Evolutionary conservation across 805 yeast genomes (phyloP), one percentile per base, ranked within the genome.

Genomic region (Brettanomyces nanus): DNA sequence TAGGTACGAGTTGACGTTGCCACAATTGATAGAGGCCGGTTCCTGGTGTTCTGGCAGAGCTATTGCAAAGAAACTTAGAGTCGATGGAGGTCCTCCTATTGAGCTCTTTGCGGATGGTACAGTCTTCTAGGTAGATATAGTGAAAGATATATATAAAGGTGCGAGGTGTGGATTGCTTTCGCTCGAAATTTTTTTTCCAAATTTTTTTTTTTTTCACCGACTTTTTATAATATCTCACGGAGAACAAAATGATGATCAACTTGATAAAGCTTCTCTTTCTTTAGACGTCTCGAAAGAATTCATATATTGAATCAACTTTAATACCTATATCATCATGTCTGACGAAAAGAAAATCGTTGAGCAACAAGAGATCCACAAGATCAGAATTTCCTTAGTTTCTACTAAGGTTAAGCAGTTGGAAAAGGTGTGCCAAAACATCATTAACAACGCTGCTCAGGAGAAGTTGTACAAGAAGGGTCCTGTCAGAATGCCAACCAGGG

Each of bases 401-500:
- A 86, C 96, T 79, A 87, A 90, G 78, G 96, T 92, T 65, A 85
- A 87, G 82, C 92, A 85, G 73, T 80, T 92, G 68, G 98, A 92
- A 79, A 84, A 82, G 70, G 97, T 92, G 61, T 86, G 94, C 61
- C 75, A 80, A 62, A 83, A 80, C 83, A 84, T 90, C 64, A 75
- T 89, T 71, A 69, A 66, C 68, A 87, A 85, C 64, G 96, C 97
- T 68, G 74, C 73, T 68, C 75, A 74, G 68, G 71, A 77, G 73
- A 70, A 82, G 61, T 77, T 89, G 64, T 76, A 72, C 69, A 87
- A 86, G 82, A 90, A 87, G 79, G 99, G 99, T 67, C 98, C 98
- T 59, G 95, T 92, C 65, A 89, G 98, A 85, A 73, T 92, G 76
- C 99, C 99, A 77, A 92, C 98, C 73, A 92, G 89, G 84, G 92